Evolutionary conservation across 805 yeast genomes (phyloP), one percentile per base, ranked within the genome.

Genomic region (Schwanniomyces pseudopolymorphus): DNA sequence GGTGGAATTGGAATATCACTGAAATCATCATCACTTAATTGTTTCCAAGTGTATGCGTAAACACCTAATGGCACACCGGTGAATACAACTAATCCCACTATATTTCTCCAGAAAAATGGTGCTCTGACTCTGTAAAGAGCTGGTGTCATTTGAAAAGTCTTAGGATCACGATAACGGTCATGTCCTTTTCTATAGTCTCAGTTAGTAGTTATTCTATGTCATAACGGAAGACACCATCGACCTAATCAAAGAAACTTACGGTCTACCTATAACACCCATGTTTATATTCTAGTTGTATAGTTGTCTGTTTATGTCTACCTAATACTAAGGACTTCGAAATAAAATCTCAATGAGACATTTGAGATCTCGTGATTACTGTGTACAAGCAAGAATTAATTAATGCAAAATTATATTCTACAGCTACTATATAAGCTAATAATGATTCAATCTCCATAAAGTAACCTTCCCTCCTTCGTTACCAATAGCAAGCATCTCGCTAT

Each of bases 1-100:
- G 98, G 97, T 40, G 99, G 99, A 54, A 92, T 83, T 35, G 97
- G 97, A 55, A 92, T 89, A 63, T 91, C 97, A 39, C 77, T 81
- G 63, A 92, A 89, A 53, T 92, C 96, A 61, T 90, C 97, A 59
- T 75, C 75, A 53, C 80, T 81, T 56, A 87, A 71, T 59, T 80
- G 77, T 53, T 79, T 70, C 76, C 81, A 84, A 0, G 96, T 85
- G 56, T 69, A 77, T 53, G 66, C 52, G 65, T 82, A 91, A 22
- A 89, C 85, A 38, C 87, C 83, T 9, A 79, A 72, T 5, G 94
- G 84, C 43, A 89, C 68, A n/a, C 85, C 78, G 4, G 83, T 67
- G 17, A 89, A 70, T 0, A 78, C 66, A 14, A 73, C 72, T 42
- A 91, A 80, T 0, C 83, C 79, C 16, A 80, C 70, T 60, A 85